Percentiles rank a stretch among this genome's conserved stretches.
phyloP scores from a whole-genome alignment of 257 asterid genomes.

The Buddleja alternifolia region DNA sequence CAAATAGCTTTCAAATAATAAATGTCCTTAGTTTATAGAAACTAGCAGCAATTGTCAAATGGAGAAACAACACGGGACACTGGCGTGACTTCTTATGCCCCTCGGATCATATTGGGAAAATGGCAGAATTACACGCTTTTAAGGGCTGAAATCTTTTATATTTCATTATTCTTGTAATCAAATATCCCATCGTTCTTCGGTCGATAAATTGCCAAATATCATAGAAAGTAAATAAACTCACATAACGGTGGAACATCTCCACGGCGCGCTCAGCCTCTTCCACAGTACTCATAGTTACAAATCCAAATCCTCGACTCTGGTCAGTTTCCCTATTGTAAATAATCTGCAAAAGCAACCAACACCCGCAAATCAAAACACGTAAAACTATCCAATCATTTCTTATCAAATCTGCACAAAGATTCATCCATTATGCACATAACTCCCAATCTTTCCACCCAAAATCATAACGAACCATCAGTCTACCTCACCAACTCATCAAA shows the following conservation, averaged over 20 bases:
- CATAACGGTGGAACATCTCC: conserved; percentile 72
- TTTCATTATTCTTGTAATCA: too few species aligned
- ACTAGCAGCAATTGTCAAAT: conserved; percentile 6
- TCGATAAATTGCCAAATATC: too few species aligned
- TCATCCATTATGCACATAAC: too few species aligned
- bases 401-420: too few species aligned
- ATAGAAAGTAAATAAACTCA: conserved; percentile 49
- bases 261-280: conserved; percentile 94
- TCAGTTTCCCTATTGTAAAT: conserved; percentile 75
- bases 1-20: not conserved
- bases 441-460: too few species aligned
- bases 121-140: too few species aligned
- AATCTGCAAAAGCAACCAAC: conserved; percentile 50
- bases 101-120: too few species aligned
- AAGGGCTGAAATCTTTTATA: too few species aligned
- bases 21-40: not conserved
- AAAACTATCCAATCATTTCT: too few species aligned
- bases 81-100: not conserved
- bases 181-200: too few species aligned
- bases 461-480: too few species aligned
- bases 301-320: conserved; percentile 89
- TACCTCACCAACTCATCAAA: too few species aligned
- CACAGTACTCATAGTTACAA: conserved; percentile 85
- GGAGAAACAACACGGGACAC: not conserved
- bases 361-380: not conserved